These are phyloP conservation scores for Novymonas esmeraldas DNA, from an alignment of 208 protist species.

Conservation along the genomic window DNA sequence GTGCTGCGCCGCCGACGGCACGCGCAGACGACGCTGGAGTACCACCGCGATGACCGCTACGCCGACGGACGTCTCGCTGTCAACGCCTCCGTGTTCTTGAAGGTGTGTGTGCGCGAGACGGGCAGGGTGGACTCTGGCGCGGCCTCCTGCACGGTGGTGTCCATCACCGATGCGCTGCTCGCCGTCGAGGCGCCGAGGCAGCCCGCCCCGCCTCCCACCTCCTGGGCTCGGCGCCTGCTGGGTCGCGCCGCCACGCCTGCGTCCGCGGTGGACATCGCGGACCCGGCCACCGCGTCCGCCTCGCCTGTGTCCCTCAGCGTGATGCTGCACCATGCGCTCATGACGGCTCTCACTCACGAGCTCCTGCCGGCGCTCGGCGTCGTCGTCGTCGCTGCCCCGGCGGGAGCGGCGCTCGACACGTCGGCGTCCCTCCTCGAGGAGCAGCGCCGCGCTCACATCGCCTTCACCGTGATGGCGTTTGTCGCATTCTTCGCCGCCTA, in stretches of 20 bases:
- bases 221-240: conserved; percentile 25
- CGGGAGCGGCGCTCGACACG: neutral
- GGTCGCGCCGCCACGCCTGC: no score
- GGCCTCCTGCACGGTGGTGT: conserved; percentile 63
- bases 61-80: conserved; percentile 53
- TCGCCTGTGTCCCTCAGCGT: conserved; percentile 16
- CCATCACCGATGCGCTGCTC: conserved; percentile 74
- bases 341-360: conserved; percentile 39
- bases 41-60: conserved; percentile 44
- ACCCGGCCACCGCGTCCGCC: neutral
- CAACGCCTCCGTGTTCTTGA: conserved; percentile 82
- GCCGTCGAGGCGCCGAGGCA: conserved; percentile 59
- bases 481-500: conserved; percentile 16
- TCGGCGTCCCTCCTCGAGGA: conserved; percentile 16
- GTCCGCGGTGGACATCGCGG: no score
- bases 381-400: neutral
- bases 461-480: conserved; percentile 45
- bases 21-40: conserved; percentile 43
- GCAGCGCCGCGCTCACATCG: conserved; percentile 35
- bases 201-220: neutral
- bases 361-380: conserved; percentile 36
- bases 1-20: conserved; percentile 61
- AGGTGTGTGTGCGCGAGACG: conserved; percentile 50
- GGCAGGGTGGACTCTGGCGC: neutral
- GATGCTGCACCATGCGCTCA: conserved; percentile 34